Evolutionary conservation across 2,329 filamentous ascomycete genomes (phyloP).

Genomic region (Lecanicillium sp.): DNA sequence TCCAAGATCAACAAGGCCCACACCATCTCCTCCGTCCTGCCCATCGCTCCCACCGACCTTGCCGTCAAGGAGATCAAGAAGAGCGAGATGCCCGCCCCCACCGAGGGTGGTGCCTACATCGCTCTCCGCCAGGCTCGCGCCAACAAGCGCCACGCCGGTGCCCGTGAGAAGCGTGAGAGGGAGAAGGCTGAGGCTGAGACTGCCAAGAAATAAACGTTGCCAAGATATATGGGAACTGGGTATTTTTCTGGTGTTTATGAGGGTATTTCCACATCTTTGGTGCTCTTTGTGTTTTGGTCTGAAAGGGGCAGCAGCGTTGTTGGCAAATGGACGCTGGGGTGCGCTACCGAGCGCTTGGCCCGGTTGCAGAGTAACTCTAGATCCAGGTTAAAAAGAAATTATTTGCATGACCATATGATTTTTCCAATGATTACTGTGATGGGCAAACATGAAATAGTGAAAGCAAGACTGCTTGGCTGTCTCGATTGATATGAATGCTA

Average conservation of each 20-base stretch:
- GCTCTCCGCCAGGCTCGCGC: constrained; percentile 78
- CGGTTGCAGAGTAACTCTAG: constrained; percentile 30
- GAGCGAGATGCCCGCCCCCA: constrained; percentile 66
- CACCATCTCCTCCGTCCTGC: constrained; percentile 46
- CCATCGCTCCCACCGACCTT: constrained; percentile 61
- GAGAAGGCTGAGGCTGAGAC: constrained; percentile 78
- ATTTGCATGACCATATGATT: constrained; percentile 29
- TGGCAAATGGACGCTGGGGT: constrained; percentile 28
- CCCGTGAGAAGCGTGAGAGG: constrained; percentile 87
- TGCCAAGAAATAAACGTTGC: constrained; percentile 70
- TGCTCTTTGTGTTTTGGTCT: constrained; percentile 15
- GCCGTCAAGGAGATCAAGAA: constrained; percentile 71
- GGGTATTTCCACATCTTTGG: constrained; percentile 7
- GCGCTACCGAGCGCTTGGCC: constrained; percentile 27
- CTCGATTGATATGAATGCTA: no score
- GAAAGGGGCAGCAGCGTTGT: constrained; percentile 12
- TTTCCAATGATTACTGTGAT: no score
- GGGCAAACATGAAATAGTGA: no score
- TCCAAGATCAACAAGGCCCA: constrained; percentile 55
- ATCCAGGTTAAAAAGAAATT: constrained; percentile 33
- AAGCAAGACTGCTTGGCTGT: no score
- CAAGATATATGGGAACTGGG: constrained; percentile 6
- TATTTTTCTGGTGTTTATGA: constrained; percentile 9
- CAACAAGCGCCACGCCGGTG: constrained; percentile 73
- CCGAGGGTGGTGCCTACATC: constrained; percentile 80